Evolutionary conservation across 1,284 basidiomycete genomes (phyloP), one percentile per base, ranked within the genome.

Genomic region (Apiotrichum siamense): DNA sequence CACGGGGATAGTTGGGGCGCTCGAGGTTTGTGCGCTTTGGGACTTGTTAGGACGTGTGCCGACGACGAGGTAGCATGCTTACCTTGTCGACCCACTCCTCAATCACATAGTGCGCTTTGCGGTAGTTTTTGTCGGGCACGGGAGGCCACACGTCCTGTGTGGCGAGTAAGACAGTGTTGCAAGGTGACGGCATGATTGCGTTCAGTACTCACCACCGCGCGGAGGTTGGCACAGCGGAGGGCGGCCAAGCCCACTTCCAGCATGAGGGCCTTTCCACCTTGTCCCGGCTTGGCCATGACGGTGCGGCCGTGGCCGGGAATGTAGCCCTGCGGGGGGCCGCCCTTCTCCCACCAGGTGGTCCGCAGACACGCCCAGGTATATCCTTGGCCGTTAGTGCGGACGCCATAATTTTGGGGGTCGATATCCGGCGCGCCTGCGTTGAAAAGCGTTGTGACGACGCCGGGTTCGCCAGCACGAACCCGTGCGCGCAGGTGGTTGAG

Each of bases 211-310:
- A 62, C 60, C 21, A 82, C 85, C 62, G 81, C 79, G 55, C 85
- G 79, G 42, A 90, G 74, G 73, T 86, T 83, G 2, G 81, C 81
- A 65, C 85, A 87, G 33, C 87, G 76, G 44, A 87, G 77, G 7
- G 85, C 85, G 33, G 87, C 85, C 68, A 88, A 85, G 1, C 88
- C 87, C 77, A 85, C 87, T 70, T 89, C 87, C 49, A 88, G 62
- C 77, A 81, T 46, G 78, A 81, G 53, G 77, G 81, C 60, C 50
- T 71, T 72, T n/a, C 63, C 65, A 21, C 57, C 64, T 23, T 60
- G 59, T 5, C 53, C 57, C 20, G 51, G 54, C 41, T 59, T 63
- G 3, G 54, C 53, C 42, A 52, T 57, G 47, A 64, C 62, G 12
- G 67, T 69, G 23, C 63, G 55, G 15, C 68, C 70, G 38, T 60